Conservation (phyloP, 129 eudicot species). For the Flaveria trinervia region DNA sequence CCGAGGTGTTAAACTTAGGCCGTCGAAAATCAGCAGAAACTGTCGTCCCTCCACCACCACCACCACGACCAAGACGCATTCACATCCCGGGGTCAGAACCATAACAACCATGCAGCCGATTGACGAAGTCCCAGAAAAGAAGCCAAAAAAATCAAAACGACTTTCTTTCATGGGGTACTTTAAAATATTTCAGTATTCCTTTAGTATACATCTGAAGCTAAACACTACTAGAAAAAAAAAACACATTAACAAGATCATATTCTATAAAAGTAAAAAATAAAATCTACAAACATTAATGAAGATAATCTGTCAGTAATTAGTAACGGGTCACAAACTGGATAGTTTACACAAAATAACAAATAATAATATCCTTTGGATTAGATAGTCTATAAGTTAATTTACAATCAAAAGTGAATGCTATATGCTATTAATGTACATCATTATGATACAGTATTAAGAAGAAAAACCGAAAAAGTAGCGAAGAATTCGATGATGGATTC, state of each 20-base stretch:
- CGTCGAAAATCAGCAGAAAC: conserved; percentile 50
- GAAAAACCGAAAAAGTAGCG: conserved; percentile 58
- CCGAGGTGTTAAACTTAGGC: conserved; percentile 31
- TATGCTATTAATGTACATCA: background rate
- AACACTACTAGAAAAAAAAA: too few species aligned
- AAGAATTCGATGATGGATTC: conserved; percentile 39
- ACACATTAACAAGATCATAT: too few species aligned
- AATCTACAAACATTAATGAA: too few species aligned
- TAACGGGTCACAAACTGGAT: too few species aligned
- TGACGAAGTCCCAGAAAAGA: conserved; percentile 69
- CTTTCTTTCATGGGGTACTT: conserved; percentile 82
- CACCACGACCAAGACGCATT: conserved; percentile 47
- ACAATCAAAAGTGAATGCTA: background rate
- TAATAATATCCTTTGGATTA: too few species aligned
- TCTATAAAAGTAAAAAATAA: too few species aligned
- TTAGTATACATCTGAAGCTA: background rate
- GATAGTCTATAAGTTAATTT: background rate
- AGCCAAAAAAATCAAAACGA: conserved; percentile 56
- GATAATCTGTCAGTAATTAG: too few species aligned
- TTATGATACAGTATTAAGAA: conserved; percentile 52
- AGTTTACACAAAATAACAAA: too few species aligned
- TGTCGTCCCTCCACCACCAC: conserved; percentile 40
- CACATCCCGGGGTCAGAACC: conserved; percentile 67
- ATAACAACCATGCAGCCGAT: conserved; percentile 60
- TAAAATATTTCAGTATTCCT: background rate